A percentile compares a stretch with the other conserved stretches of the same genome.
These are phyloP conservation scores for Macadamia integrifolia DNA, from an alignment of 164 flowering plant species.

Conservation along the genomic window DNA sequence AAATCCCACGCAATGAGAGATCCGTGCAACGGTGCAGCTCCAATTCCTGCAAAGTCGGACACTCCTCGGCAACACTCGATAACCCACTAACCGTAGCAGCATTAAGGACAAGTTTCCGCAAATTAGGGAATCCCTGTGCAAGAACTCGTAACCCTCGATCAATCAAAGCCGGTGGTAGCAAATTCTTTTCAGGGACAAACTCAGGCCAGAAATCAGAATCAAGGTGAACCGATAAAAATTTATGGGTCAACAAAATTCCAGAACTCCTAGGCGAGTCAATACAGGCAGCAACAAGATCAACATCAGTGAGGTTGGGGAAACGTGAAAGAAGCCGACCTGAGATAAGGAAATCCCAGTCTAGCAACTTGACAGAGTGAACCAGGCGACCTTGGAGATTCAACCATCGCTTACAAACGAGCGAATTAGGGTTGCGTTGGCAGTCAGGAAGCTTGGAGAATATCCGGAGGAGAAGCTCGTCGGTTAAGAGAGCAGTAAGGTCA, in stretches of 20 bases:
- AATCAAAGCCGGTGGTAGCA: constrained; percentile 31
- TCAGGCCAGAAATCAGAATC: constrained; percentile 25
- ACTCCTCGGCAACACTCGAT: constrained; percentile 58
- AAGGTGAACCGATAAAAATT: constrained; percentile 32
- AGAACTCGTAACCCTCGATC: constrained; percentile 55
- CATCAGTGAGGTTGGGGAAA: constrained; percentile 56
- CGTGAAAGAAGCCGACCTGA: constrained; percentile 57
- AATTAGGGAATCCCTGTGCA: constrained; percentile 63
- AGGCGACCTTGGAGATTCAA: constrained; percentile 57
- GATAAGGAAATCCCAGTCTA: constrained; percentile 64
- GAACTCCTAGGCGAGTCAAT: constrained; percentile 22
- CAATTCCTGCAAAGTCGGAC: constrained; percentile 70
- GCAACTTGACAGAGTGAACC: constrained; percentile 46
- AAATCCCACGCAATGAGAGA: constrained; percentile 51
- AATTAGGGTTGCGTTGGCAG: constrained; percentile 40
- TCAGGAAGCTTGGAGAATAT: constrained; percentile 52
- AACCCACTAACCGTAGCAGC: constrained; percentile 64
- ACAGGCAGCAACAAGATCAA: constrained; percentile 40
- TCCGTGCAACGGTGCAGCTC: constrained; percentile 80
- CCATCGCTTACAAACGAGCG: constrained; percentile 86
- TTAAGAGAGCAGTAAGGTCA: constrained; percentile 50
- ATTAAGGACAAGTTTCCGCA: constrained; percentile 54
- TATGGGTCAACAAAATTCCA: constrained; percentile 31
- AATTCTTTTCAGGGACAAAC: constrained; percentile 23
- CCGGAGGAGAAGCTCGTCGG: constrained; percentile 50